These are phyloP conservation scores for Penicillium antarcticum DNA, from an alignment of 495 filamentous ascomycete species.

Conservation along the genomic window DNA sequence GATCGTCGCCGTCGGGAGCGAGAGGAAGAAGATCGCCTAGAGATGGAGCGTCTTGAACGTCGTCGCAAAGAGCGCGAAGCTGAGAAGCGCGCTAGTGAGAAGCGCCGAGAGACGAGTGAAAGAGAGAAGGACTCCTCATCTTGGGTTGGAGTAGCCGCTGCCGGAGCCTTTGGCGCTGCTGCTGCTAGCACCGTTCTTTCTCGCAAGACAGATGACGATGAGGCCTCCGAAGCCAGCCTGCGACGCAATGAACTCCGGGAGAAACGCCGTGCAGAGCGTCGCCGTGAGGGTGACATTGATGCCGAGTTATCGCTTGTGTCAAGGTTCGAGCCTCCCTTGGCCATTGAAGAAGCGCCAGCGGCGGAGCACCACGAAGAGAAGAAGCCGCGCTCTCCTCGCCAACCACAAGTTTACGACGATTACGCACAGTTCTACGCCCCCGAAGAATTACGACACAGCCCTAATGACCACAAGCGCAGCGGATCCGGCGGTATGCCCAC, in stretches of 20 bases:
- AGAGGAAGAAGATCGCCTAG: constrained; percentile 7
- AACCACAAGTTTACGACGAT: constrained; percentile 35
- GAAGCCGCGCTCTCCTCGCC: constrained; percentile 23
- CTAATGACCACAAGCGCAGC: constrained; percentile 12
- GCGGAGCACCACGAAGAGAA: constrained; percentile 10
- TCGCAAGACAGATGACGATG: constrained; percentile 36
- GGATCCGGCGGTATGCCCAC: constrained; percentile 22
- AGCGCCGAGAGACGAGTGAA: constrained; percentile 10
- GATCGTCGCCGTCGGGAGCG: neutral
- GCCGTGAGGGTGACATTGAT: constrained; percentile 19
- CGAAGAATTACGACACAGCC: constrained; percentile 32
- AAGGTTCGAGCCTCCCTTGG: constrained; percentile 8
- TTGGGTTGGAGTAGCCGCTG: constrained; percentile 44
- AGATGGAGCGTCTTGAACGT: constrained; percentile 16
- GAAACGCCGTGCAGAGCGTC: constrained; percentile 39
- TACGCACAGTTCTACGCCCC: constrained; percentile 45
- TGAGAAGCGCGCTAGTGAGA: constrained; percentile 16
- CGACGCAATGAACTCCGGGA: constrained; percentile 32
- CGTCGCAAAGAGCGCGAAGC: constrained; percentile 15
- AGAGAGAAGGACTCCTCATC: constrained; percentile 29
- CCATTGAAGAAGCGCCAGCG: constrained; percentile 6
- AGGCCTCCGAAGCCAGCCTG: constrained; percentile 28
- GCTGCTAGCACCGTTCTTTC: constrained; percentile 39
- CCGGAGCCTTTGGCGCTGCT: constrained; percentile 47
- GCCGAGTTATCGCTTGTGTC: constrained; percentile 20